A percentile compares a stretch with the other conserved stretches of the same genome.
phyloP scores from a whole-genome alignment of 2,329 filamentous ascomycete species.

The Coniella vitis region DNA sequence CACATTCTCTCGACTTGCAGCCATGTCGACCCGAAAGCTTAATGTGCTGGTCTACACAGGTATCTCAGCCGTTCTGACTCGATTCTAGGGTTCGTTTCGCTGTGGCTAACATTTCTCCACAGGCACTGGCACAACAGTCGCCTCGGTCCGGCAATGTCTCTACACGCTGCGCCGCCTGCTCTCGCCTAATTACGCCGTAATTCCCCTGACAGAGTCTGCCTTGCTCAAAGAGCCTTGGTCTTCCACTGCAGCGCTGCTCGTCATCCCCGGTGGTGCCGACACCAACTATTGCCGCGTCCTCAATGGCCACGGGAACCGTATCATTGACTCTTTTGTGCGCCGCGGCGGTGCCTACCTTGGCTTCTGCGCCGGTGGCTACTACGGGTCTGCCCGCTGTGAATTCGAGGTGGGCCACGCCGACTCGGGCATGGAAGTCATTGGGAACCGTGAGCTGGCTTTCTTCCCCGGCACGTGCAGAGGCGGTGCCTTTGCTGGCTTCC shows the following conservation, averaged over 20 bases:
- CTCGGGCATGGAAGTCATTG: constrained; percentile 73
- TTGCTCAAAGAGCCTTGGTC: constrained; percentile 90
- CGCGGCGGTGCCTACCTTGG: constrained; percentile 81
- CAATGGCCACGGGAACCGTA: constrained; percentile 80
- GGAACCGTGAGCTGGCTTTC: constrained; percentile 77
- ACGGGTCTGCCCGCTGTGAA: constrained; percentile 73
- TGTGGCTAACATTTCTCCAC: constrained; percentile 17
- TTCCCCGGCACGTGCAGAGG: constrained; percentile 83
- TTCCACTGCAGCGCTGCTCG: constrained; percentile 76
- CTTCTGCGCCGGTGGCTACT: constrained; percentile 93
- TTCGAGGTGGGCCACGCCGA: constrained; percentile 73
- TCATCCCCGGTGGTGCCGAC: constrained; percentile 92
- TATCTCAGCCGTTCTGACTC: constrained; percentile 30
- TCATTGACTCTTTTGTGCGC: constrained; percentile 79
- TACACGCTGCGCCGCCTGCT: constrained; percentile 80
- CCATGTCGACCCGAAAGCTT: constrained; percentile 63
- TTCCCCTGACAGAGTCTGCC: constrained; percentile 69
- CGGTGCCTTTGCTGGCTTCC: constrained; percentile 80
- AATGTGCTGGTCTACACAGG: constrained; percentile 93
- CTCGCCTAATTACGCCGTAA: constrained; percentile 87
- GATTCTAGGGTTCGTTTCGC: constrained; percentile 6
- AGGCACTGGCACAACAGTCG: constrained; percentile 80
- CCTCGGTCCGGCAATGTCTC: constrained; percentile 84
- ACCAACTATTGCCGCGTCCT: constrained; percentile 81
- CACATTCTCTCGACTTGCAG: constrained; percentile 9